Evolutionary conservation across 129 eudicot genomes (phyloP), one percentile per base, ranked within the genome.

Genomic region (Glebionis coronaria): DNA sequence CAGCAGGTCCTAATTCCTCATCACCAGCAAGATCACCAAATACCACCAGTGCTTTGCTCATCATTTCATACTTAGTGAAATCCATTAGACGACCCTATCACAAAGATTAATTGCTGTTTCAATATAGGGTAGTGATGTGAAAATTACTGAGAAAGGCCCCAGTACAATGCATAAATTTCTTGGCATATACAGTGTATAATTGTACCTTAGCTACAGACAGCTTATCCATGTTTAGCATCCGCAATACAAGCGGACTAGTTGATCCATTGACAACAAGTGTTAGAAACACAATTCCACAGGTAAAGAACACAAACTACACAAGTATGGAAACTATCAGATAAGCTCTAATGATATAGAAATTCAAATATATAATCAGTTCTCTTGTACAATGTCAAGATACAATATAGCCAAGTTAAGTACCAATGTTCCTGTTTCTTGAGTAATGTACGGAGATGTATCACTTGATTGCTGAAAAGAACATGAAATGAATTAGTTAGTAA

Each of bases 271-370:
- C 68, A 20, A 88, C 78, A 25, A 92, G 96, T 14, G 98, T 92
- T 13, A 92, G 82, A 63, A 92, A 85, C 52, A 92, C 96, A 44
- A 80, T 84, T 59, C 98, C 98, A 54, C 98, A 95, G 3, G 98
- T 92, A 72, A 92, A 85, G 79, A 92, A 92, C 53, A 88, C 95
- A 74, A 92, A 92, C 98, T 92, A 95, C 95, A 83, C 25, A 56
- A 44, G 67, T 11, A 19, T 68, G 28, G 14, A 23, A 59, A 23
- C 12, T 44, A 44, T 50, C 9, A 62, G 64, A 40, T 44, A 0
- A 44, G 50, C 50, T 55, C 13, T 55, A n/a, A 55, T 21, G 61
- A 55, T 23, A 23, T 23, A 23, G 25, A 23, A 0, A 23, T 23
- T 23, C 25, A 23, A n/a, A 23, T 23, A 1, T 23, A 0, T 23